These are phyloP conservation scores for Lactarius vividus DNA, from an alignment of 768 basidiomycete genomes.

Conservation along the genomic window DNA sequence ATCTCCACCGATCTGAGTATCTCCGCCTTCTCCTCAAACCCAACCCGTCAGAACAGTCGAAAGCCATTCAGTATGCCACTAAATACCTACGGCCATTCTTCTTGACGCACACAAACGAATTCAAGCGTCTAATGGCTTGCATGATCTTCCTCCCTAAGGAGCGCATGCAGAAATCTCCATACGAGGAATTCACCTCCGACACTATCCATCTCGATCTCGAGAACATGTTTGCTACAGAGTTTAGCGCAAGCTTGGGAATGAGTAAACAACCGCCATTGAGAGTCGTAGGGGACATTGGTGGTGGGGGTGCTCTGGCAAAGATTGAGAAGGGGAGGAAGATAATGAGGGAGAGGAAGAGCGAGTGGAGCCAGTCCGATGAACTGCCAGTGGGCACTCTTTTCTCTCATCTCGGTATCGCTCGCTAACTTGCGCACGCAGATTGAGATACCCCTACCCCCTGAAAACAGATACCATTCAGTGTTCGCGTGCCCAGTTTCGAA, in stretches of 20 bases:
- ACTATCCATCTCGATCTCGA: constrained; percentile 75
- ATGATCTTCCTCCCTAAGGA: constrained; percentile 67
- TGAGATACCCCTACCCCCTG: constrained; percentile 83
- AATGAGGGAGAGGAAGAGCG: constrained; percentile 89
- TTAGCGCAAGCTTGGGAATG: constrained; percentile 83
- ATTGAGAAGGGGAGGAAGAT: constrained; percentile 94
- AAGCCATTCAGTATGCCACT: constrained; percentile 76
- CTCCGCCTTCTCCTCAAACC: constrained; percentile 70
- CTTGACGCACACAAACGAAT: constrained; percentile 55
- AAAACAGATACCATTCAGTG: constrained; percentile 93
- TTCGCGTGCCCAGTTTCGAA: constrained; percentile 98
- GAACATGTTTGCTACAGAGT: constrained; percentile 84
- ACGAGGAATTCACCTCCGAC: constrained; percentile 69
- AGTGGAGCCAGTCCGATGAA: constrained; percentile 88
- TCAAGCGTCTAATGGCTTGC: constrained; percentile 68
- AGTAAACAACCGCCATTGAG: constrained; percentile 84
- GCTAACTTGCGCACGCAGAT: constrained; percentile 52
- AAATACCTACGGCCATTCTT: constrained; percentile 62
- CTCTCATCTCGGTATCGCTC: constrained; percentile 19
- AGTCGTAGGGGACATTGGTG: constrained; percentile 91
- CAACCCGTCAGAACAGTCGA: constrained; percentile 52
- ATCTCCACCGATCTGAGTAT: constrained; percentile 89
- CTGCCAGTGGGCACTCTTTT: constrained; percentile 60
- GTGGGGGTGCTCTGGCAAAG: constrained; percentile 83
- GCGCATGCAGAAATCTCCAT: constrained; percentile 66